Base-by-base conservation (phyloP, 208 protist species). In the Trypanosomatidae sp. region DNA sequence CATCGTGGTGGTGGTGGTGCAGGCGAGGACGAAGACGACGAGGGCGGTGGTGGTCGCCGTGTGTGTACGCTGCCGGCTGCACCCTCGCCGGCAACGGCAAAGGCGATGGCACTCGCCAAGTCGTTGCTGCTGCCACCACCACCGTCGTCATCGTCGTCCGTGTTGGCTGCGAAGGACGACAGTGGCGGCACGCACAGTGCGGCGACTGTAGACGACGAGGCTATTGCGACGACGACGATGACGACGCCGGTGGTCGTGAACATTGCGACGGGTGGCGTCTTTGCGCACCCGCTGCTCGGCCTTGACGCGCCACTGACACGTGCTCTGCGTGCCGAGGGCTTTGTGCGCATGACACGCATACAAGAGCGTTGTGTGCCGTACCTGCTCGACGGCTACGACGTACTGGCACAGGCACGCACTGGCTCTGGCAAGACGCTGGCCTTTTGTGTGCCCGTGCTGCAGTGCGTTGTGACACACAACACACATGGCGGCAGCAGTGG, bases 341-440 rank as follows among this genome's bases (percentile, higher is more conserved):
- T 89, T 33, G 22, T 50, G 18, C 71, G 64, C 46, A 94, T 94
- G 70, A 98, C 94, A 16, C 49, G 53, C 16, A 98, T 98, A 50
- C 96, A 98, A 64, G 58, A 75, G 51, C 71, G 97, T 48, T 59
- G 78, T 10, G 95, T 98, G 33, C 96, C 96, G 11, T 66, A 85
- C 42, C 75, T 80, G 3, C 46, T 97, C n/a, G 62, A 84, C 38
- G 80, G 81, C 15, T 84, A 78, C 61, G 90, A 97, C 53, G 25
- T 96, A 7, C 64, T 97, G 18, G 90, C 78, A 2, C 77, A 95
- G 49, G 88, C 94, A 1, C 67, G 93, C 50, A 97, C 94, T 20
- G 94, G 94, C 43, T 93, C 80, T 23, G 94, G 94, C 40, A 97
- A 97, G 50, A 96, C 94, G 4, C 74, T 96, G 16, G 85, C 89